Base-by-base conservation (phyloP, 108 stramenopile species). In the Stephanodiscus minutulus region DNA sequence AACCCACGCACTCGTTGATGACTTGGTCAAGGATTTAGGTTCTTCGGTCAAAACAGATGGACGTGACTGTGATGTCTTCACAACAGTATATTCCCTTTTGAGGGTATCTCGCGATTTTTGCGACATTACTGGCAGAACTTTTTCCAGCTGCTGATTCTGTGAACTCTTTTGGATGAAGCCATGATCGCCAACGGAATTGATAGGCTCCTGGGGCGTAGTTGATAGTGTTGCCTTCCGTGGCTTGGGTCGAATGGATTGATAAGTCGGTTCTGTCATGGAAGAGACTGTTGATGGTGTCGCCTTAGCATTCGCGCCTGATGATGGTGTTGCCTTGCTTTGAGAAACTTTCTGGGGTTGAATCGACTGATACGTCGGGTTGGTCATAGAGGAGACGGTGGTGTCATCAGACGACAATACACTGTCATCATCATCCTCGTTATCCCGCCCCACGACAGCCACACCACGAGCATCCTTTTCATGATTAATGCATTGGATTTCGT, bases 181-280 rank as follows among this genome's bases (percentile, higher is more conserved):
- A 28, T 55, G 54, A 25, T 55, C 54, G 27, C 27, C 39, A 12
- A 12, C 8, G 39, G 39, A 41, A 11, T 41, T 55, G 54, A 25
- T 55, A 25, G 15, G 2, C 12, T 55, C 24, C 54, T 55, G 25
- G 1, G 24, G 17, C 55, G 55, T 3, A 56, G 29, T 41, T 60
- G 59, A 5, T 39, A 39, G 7, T 35, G 21, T n/a, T 2, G 59
- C 4, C 17, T 37, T 18, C 39, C 36, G 21, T 35, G 59, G 59
- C 36, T n/a, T 27, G 27, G 55, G 27, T 29, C 5, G 25, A 29
- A 17, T 29, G 22, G 68, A 65, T 36, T 48, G 70, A 57, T 79
- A 90, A 10, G 84, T 85, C 15, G 91, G 88, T 39, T 92, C 88
- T 0, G 91, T 92, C 47, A 92, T 83, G 5, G 86, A 84, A 5